phyloP scores from a whole-genome alignment of 805 yeast genomes.

The Zygosaccharomyces bailii region DNA sequence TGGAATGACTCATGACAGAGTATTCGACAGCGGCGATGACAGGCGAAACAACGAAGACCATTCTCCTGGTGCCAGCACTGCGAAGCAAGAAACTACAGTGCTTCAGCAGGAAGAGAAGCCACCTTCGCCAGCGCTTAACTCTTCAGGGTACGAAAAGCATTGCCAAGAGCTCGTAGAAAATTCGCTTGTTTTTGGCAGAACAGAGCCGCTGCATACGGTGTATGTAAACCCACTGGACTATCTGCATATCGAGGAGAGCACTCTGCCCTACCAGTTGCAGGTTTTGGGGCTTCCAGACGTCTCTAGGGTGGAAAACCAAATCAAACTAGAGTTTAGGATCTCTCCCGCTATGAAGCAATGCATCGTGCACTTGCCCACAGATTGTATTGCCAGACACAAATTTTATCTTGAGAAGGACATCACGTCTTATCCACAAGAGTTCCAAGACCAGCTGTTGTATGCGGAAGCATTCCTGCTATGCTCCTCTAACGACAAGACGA shows the following conservation, averaged over 20 bases:
- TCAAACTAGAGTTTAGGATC: constrained; percentile 65
- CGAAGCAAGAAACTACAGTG: constrained; percentile 1
- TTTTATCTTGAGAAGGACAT: constrained; percentile 56
- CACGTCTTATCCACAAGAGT: constrained; percentile 41
- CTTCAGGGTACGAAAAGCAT: constrained; percentile 13
- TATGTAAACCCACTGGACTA: constrained; percentile 28
- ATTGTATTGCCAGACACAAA: constrained; percentile 83
- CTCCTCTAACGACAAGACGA: constrained; percentile 47
- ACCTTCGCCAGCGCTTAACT: constrained; percentile 6
- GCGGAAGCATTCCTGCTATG: constrained; percentile 81
- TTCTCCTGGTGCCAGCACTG: background rate
- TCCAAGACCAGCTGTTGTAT: constrained; percentile 53
- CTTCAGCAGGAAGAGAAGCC: constrained; percentile 6
- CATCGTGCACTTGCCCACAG: constrained; percentile 77
- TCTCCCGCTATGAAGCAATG: constrained; percentile 64
- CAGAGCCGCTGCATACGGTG: constrained; percentile 20
- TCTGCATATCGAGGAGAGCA: constrained; percentile 26
- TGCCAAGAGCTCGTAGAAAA: constrained; percentile 23
- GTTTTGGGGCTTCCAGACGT: constrained; percentile 67
- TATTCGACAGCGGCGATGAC: background rate
- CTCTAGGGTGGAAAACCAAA: constrained; percentile 94
- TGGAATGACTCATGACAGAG: constrained; percentile 6
- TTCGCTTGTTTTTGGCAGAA: constrained; percentile 24
- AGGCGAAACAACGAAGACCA: constrained; percentile 1
- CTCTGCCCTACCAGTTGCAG: constrained; percentile 45